These are phyloP conservation scores for Termitomyces bulborhizus DNA, from an alignment of 768 basidiomycete genomes.

Conservation along the genomic window DNA sequence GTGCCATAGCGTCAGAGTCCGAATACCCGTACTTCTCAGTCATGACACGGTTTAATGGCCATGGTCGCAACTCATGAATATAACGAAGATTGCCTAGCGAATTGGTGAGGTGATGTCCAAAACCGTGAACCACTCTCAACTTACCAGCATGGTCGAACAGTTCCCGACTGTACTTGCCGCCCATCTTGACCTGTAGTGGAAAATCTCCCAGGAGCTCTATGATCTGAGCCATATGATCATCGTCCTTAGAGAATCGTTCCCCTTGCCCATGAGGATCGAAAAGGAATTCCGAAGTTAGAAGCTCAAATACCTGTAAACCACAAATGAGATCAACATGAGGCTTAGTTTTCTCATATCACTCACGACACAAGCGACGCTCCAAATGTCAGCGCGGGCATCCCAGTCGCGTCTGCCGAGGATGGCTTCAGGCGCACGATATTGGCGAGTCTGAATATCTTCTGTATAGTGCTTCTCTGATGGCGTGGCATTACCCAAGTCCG, in stretches of 20 bases:
- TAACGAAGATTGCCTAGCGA: conserved; percentile 58
- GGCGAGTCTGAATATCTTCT: conserved; percentile 94
- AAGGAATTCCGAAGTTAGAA: conserved; percentile 86
- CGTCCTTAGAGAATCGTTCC: conserved; percentile 83
- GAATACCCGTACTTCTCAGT: conserved; percentile 81
- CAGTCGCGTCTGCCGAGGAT: conserved; percentile 84
- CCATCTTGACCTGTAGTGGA: conserved; percentile 66
- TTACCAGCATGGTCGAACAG: conserved; percentile 71
- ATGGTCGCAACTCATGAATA: conserved; percentile 68
- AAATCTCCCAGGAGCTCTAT: conserved; percentile 87
- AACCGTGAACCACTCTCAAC: conserved; percentile 15
- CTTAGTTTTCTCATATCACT: conserved; percentile 16
- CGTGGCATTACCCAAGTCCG: conserved; percentile 91
- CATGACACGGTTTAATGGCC: conserved; percentile 83
- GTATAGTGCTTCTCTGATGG: conserved; percentile 88
- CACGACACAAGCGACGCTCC: conserved; percentile 87
- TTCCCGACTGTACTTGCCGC: conserved; percentile 80
- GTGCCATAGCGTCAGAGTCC: conserved; percentile 44
- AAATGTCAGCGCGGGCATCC: conserved; percentile 82
- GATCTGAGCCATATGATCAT: conserved; percentile 95
- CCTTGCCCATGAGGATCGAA: conserved; percentile 86
- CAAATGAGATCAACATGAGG: neutral
- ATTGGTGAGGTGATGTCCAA: neutral
- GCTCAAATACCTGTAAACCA: conserved; percentile 65
- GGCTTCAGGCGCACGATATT: conserved; percentile 93